These are phyloP conservation scores for Protomyces macrosporus DNA, from an alignment of 1,139 yeast genomes.

Conservation along the genomic window DNA sequence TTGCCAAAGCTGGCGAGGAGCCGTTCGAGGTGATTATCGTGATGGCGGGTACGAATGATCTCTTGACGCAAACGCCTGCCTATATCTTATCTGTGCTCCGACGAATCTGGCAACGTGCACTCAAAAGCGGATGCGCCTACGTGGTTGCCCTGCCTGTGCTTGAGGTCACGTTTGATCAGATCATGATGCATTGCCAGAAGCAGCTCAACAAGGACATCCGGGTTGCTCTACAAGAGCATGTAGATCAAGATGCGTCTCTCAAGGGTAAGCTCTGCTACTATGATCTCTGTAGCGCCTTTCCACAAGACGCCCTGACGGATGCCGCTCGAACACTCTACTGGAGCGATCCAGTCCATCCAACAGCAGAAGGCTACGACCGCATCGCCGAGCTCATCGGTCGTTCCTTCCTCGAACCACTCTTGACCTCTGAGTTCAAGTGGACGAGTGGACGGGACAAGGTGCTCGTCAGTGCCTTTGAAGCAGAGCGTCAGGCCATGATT, in stretches of 20 bases:
- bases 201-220: neutral
- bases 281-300: neutral
- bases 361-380: neutral
- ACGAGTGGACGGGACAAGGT: neutral
- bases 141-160: neutral
- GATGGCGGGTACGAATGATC: neutral
- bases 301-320: neutral
- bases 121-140: neutral
- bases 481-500: neutral
- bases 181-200: neutral
- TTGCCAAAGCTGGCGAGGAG: neutral
- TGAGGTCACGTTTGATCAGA: neutral
- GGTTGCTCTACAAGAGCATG: neutral
- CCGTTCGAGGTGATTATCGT: neutral
- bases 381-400: neutral
- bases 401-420: neutral
- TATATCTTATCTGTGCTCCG: neutral
- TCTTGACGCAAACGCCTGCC: neutral
- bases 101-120: neutral
- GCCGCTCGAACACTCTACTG: neutral
- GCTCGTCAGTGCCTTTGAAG: neutral
- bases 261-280: neutral
- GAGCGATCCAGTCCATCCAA: neutral
- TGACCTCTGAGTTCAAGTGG: neutral
- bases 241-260: neutral